Percentiles rank a stretch among this genome's conserved stretches.
Conservation (phyloP, 176 grass and related monocot genomes). For the Oryza nivara region DNA sequence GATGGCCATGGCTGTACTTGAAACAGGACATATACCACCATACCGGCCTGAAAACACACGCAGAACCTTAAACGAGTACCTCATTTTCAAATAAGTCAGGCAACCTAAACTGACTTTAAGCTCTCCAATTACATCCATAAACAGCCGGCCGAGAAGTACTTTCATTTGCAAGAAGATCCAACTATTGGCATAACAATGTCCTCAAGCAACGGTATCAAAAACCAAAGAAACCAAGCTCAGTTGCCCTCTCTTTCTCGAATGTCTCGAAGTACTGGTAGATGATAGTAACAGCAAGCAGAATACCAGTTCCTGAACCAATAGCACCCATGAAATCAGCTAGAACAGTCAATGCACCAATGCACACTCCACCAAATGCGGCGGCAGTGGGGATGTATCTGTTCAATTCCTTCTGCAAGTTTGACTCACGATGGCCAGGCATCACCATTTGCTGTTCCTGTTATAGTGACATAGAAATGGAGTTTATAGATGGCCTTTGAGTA, state of each 20-base stretch:
- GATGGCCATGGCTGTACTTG: constrained; percentile 27
- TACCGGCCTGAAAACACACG: constrained; percentile 22
- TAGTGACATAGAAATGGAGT: neutral
- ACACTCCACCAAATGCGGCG: constrained; percentile 59
- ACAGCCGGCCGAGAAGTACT: constrained; percentile 27
- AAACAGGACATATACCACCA: constrained; percentile 30
- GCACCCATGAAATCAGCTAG: constrained; percentile 65
- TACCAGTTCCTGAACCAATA: constrained; percentile 64
- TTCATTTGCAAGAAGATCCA: constrained; percentile 27
- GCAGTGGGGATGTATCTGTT: constrained; percentile 69
- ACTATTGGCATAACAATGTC: constrained; percentile 20
- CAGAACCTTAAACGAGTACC: constrained; percentile 33
- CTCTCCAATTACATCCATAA: constrained; percentile 53
- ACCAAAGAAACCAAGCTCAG: constrained; percentile 73
- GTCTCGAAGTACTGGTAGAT: constrained; percentile 68
- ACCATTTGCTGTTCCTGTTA: constrained; percentile 71
- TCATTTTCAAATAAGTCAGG: constrained; percentile 42
- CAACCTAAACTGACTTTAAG: constrained; percentile 55
- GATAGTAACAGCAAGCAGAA: constrained; percentile 63
- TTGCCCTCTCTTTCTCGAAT: constrained; percentile 57
- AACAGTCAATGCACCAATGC: constrained; percentile 41
- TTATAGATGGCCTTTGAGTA: neutral
- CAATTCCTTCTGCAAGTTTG: constrained; percentile 61
- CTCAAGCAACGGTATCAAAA: constrained; percentile 48
- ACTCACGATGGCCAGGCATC: constrained; percentile 62